Conservation (phyloP, 2,329 filamentous ascomycete species). For the Aspergillus aculeatinus region DNA sequence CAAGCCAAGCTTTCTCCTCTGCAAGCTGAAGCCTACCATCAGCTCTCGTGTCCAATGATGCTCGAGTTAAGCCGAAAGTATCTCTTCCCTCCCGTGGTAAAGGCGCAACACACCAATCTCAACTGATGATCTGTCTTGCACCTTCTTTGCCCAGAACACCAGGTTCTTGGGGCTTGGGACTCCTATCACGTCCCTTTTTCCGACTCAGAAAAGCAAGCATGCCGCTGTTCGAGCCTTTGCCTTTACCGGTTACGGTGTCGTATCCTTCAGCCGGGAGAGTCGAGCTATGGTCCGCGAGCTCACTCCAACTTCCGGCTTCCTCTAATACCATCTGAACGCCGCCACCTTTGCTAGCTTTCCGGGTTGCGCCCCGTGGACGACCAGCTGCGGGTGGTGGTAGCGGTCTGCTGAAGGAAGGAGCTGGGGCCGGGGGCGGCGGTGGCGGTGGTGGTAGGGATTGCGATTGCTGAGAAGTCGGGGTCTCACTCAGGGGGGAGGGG, state of each 20-base stretch:
- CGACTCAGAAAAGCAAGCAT: slow-evolving; percentile 88
- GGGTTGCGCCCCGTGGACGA: slow-evolving; percentile 60
- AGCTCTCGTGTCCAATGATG: neutral
- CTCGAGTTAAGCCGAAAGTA: neutral
- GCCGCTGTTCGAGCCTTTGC: slow-evolving; percentile 60
- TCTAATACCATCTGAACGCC: slow-evolving; percentile 90
- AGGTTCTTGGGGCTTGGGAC: slow-evolving; percentile 89
- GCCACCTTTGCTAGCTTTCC: slow-evolving; percentile 74
- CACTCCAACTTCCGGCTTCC: slow-evolving; percentile 85
- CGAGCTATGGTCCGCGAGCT: slow-evolving; percentile 79
- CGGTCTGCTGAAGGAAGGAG: slow-evolving; percentile 42
- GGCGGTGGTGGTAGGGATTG: slow-evolving; percentile 30
- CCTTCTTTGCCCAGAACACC: slow-evolving; percentile 95
- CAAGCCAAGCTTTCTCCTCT: neutral
- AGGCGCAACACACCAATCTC: slow-evolving; percentile 18
- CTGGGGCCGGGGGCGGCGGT: slow-evolving; percentile 26
- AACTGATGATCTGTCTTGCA: slow-evolving; percentile 76
- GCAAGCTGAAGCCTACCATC: neutral
- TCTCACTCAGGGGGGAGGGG: slow-evolving; percentile 29
- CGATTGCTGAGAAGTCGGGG: slow-evolving; percentile 19
- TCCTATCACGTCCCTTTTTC: slow-evolving; percentile 86
- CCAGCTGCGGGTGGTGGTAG: slow-evolving; percentile 38
- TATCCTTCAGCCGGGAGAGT: slow-evolving; percentile 68
- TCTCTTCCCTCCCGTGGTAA: neutral
- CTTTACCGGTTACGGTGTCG: slow-evolving; percentile 33